phyloP scores from a whole-genome alignment of 2,329 filamentous ascomycete genomes.

The Hymenoscyphus fructigenus region DNA sequence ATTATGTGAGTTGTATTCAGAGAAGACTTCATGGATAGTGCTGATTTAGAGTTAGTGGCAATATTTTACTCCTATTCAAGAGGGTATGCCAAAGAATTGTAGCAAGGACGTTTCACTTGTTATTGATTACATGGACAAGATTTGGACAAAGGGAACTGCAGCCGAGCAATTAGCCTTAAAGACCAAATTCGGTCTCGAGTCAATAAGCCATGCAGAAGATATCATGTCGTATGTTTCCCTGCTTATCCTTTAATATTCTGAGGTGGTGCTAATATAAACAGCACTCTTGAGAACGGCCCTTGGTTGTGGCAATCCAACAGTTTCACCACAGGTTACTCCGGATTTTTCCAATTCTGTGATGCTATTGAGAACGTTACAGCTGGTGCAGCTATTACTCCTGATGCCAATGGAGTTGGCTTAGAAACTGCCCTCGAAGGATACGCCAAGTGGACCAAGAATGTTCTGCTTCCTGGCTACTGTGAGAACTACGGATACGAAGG shows the following conservation, averaged over 20 bases:
- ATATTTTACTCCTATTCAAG: slow-evolving; percentile 56
- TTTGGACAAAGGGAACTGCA: slow-evolving; percentile 43
- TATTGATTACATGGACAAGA: slow-evolving; percentile 53
- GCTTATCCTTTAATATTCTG: neutral
- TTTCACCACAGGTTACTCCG: slow-evolving; percentile 49
- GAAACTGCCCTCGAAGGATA: slow-evolving; percentile 54
- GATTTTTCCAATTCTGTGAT: slow-evolving; percentile 46
- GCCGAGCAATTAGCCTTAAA: slow-evolving; percentile 48
- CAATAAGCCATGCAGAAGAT: slow-evolving; percentile 46
- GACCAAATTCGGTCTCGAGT: slow-evolving; percentile 50
- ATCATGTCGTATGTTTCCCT: slow-evolving; percentile 28
- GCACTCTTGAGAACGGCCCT: slow-evolving; percentile 54
- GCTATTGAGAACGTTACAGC: slow-evolving; percentile 41
- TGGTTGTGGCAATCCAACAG: slow-evolving; percentile 57
- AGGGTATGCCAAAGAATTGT: slow-evolving; percentile 60
- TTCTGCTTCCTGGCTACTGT: slow-evolving; percentile 49
- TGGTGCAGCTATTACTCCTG: slow-evolving; percentile 34
- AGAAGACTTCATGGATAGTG: neutral
- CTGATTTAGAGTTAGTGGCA: slow-evolving; percentile 44
- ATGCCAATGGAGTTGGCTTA: slow-evolving; percentile 50
- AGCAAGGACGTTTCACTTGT: slow-evolving; percentile 52
- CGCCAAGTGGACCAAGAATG: slow-evolving; percentile 51
- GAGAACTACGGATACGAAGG: slow-evolving; percentile 47
- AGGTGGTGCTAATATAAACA: slow-evolving; percentile 22
- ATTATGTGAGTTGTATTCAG: slow-evolving; percentile 42